Conservation (phyloP, 2,329 filamentous ascomycete genomes). For the Fusarium nodosum region DNA sequence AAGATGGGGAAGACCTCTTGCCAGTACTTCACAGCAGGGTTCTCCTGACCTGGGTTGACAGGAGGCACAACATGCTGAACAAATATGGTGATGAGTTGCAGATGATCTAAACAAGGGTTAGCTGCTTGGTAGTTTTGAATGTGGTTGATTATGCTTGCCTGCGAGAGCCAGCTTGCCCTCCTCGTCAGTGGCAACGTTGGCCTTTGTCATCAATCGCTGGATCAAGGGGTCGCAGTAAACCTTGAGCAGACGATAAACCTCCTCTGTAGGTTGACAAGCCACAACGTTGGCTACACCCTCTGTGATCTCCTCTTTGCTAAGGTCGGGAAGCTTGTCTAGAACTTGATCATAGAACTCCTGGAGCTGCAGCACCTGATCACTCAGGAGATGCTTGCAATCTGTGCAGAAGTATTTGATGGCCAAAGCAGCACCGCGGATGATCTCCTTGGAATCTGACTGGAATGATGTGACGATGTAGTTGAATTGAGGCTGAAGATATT, state of each 20-base stretch:
- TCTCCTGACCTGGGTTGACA: conserved; percentile 77
- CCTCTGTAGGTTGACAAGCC: conserved; percentile 82
- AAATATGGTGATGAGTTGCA: conserved; percentile 93
- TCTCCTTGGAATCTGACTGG: conserved; percentile 87
- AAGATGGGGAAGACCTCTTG: conserved; percentile 92
- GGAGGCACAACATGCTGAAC: conserved; percentile 83
- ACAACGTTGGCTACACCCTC: conserved; percentile 95
- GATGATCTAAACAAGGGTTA: conserved; percentile 73
- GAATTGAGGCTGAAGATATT: conserved; percentile 92
- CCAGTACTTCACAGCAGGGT: conserved; percentile 96
- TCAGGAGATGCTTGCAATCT: conserved; percentile 89
- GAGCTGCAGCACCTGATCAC: conserved; percentile 84
- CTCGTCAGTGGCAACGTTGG: conserved; percentile 86
- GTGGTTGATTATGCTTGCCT: conserved; percentile 63
- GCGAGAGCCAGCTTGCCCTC: conserved; percentile 88
- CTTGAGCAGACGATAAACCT: conserved; percentile 88
- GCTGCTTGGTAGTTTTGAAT: conserved; percentile 7
- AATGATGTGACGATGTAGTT: conserved; percentile 97
- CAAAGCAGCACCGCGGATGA: conserved; percentile 90
- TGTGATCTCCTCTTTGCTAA: conserved; percentile 95
- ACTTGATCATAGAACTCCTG: conserved; percentile 94
- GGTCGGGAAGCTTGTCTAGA: conserved; percentile 84
- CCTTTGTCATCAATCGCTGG: conserved; percentile 85
- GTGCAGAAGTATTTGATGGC: conserved; percentile 98
- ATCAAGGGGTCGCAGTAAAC: conserved; percentile 94